Base-by-base conservation (phyloP, 106 monocot species). In the Dendrobium catenatum region DNA sequence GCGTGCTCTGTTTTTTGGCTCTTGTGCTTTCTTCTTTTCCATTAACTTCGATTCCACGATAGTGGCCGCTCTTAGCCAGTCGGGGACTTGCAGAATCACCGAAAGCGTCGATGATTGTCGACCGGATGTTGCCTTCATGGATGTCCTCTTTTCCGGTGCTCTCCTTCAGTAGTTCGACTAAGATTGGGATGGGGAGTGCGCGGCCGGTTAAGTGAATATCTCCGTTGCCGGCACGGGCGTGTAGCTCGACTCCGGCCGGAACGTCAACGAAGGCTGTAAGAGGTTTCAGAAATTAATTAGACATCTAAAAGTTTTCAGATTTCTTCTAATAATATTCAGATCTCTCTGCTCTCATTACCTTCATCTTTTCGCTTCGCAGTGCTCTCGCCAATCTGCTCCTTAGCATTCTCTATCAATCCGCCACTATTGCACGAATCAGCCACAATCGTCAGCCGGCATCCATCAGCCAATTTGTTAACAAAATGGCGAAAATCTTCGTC, bases 301-400 rank as follows among this genome's bases (percentile, higher is more conserved):
- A 37, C 37, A 37, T 2, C 37, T 37, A 37, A 37, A 2, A 37
- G 37, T 37, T 37, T 37, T 37, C 1, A 37, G 37, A 37, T 37
- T 37, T 37, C 37, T 37, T 37, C 37, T 37, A 37, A 37, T 37
- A 37, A 37, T 37, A 0, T 27, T 27, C 27, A 27, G 27, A 27
- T 27, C 27, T 27, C 27, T 27, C 27, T 27, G 27, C 9, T 44
- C 44, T 5, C 44, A 44, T 44, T 44, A 44, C 44, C 46, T 46
- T 46, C 8, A 46, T 46, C 46, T 4, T n/a, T 76, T 43, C 18
- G 44, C 72, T 55, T 80, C 5, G 83, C 86, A 4, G 86, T 88
- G 84, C 89, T 91, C 82, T 91, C 86, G 6, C 94, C 94, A n/a
- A 94, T 94, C 86, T 94, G 94, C 78, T 94, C 94, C 82, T 94